A percentile compares a stretch with the other conserved stretches of the same genome.
phyloP scores from a whole-genome alignment of 2,329 filamentous ascomycete species.

The Basipetospora chlamydospora region DNA sequence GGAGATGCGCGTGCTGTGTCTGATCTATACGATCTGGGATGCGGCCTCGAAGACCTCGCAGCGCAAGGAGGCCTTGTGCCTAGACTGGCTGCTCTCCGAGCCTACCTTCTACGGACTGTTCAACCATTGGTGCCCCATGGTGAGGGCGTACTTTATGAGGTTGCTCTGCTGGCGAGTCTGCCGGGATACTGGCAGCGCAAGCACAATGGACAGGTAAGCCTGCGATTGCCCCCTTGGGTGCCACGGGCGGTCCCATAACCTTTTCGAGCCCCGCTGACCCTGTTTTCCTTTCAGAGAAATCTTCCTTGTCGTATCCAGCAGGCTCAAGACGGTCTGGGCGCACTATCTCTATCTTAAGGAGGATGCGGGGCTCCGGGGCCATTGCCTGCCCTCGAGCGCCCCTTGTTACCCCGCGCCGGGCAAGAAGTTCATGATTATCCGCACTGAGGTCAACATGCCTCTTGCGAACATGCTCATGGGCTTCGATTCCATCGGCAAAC shows the following conservation, averaged over 20 bases:
- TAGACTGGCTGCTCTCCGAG: conserved; percentile 61
- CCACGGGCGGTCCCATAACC: too few relatives aligned
- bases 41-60: conserved; percentile 49
- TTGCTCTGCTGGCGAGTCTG: conserved; percentile 81
- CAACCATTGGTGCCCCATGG: conserved; percentile 93
- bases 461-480: conserved; percentile 33
- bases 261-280: too few relatives aligned
- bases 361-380: conserved; percentile 39
- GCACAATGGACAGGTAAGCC: conserved; percentile 53
- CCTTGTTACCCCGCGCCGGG: conserved; percentile 78
- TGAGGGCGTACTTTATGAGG: conserved; percentile 83
- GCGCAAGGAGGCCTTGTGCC: conserved; percentile 56
- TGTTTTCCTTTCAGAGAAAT: conserved; percentile 38
- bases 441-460: conserved; percentile 48
- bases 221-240: too few relatives aligned
- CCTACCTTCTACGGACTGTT: conserved; percentile 69
- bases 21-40: conserved; percentile 70
- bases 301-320: conserved; percentile 49
- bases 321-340: conserved; percentile 60
- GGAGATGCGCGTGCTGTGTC: conserved; percentile 70
- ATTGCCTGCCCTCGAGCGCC: conserved; percentile 53
- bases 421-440: conserved; percentile 76
- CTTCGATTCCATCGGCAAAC: conserved; percentile 31
- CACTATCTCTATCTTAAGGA: conserved; percentile 66
- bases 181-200: conserved; percentile 53